Evolutionary conservation across 768 basidiomycete species (phyloP), one percentile per base, ranked within the genome.

Genomic region (Solioccasus polychromus): DNA sequence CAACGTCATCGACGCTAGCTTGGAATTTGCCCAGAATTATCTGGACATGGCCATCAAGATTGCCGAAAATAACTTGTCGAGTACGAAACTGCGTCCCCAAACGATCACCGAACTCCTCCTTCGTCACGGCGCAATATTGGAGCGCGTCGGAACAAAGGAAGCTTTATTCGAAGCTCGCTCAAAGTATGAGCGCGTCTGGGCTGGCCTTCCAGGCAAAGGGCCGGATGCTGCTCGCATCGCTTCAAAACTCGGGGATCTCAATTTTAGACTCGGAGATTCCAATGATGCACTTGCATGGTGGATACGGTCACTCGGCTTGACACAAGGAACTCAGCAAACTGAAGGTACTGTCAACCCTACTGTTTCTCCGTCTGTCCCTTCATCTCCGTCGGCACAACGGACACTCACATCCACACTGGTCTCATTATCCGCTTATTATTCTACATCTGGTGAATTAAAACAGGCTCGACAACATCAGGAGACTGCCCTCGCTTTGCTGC

Each of bases 351-450:
- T 39, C 8, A 32, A 53, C 5, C 55, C 68, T 20, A 41, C 48
- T 8, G 57, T 77, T 28, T 73, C 80, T 19, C 50, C 54, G 11
- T 47, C 57, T 2, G 47, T 66, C 10, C 83, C 84, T 29, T 62
- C 74, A 46, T 80, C 82, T 43, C 84, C 85, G 32, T 68, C 72
- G 35, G 76, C 74, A 19, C 87, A 89, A 57, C 75, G 88, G 44
- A 76, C 77, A 22, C 61, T 87, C 38, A 69, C 76, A 1, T 79
- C 78, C 19, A 70, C 77, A 11, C 69, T 89, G 3, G 77, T 87
- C 7, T 85, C 87, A n/a, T 60, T 85, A 19, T 90, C 88, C 18
- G 82, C 83, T 4, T 77, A 75, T 55, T 83, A 83, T 58, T 80
- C 86, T 14, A 79, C 74, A 19, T 73, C 79, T 3, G 76, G 79